Base-by-base conservation (phyloP, 2,329 filamentous ascomycete genomes). In the Lachnellula hyalina region DNA sequence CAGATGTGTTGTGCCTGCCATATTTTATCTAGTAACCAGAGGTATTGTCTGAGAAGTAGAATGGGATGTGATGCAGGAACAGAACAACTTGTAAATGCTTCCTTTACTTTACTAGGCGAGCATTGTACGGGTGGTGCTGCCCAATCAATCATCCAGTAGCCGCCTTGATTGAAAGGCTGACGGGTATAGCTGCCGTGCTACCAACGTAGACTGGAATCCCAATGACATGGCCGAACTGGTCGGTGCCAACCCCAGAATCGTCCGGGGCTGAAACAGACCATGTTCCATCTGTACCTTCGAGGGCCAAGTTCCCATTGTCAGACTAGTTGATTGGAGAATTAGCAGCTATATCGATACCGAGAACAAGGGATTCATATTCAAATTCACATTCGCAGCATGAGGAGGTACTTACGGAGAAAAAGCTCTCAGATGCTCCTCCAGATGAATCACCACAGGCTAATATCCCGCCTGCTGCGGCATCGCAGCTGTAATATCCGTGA, bases 121-220 rank as follows among this genome's bases (percentile, higher is more conserved):
- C 9, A 32, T 32, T 2, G 9, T 32, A 32, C 3, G 9, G 9
- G 9, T 32, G 28, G 28, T 32, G 28, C 28, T 32, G 9, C 2
- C 28, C 28, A 11, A 32, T 17, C 14, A 47, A 17, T 35, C 40
- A 56, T 14, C 49, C 54, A 38, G 19, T 38, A 21, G 54, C 45
- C 25, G 25, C 34, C 8, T 17, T 21, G 49, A 49, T 12, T 8
- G 14, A 19, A n/a, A 56, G 23, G 2, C 15, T 38, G 21, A 56
- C 53, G 5, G 53, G 53, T 21, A 56, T 49, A 15, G 49, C 49
- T 36, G 44, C 25, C 7, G 11, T 45, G n/a, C 15, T 12, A 12
- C 53, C 53, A 19, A 53, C 40, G 15, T 49, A n/a, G 11, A 56
- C 50, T n/a, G 54, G 54, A 50, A 56, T 56, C 25, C 54, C 54